A percentile compares a stretch with the other conserved stretches of the same genome.
phyloP scores from a whole-genome alignment of 139 green algal species.

The Tetraselmis chui region DNA sequence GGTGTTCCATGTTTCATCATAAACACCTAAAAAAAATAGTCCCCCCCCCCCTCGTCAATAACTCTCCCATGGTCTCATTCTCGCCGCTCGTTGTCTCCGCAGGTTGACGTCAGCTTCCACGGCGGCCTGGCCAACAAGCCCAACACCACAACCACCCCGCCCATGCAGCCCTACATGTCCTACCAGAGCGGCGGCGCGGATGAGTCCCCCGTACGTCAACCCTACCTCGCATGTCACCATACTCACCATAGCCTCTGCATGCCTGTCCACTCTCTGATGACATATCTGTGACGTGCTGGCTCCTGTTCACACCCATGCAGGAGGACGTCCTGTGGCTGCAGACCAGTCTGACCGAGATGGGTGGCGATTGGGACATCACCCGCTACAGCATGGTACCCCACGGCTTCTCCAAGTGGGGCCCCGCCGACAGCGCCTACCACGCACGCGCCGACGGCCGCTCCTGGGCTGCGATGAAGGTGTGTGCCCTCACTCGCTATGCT shows the following conservation, averaged over 20 bases:
- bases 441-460: background rate
- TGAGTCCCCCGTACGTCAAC: background rate
- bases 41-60: too few species aligned
- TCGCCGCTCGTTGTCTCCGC: background rate
- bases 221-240: too few species aligned
- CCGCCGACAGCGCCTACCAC: background rate
- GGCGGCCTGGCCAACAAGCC: background rate
- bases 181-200: background rate
- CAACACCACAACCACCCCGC: background rate
- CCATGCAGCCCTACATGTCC: background rate
- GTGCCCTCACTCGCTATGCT: background rate
- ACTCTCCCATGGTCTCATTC: too few species aligned
- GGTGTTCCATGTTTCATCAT: too few species aligned
- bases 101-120: background rate
- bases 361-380: background rate
- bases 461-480: background rate
- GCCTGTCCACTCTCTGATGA: background rate
- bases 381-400: background rate
- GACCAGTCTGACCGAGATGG: background rate
- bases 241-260: too few species aligned
- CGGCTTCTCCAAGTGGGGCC: background rate
- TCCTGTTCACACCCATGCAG: background rate
- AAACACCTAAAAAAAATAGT: too few species aligned
- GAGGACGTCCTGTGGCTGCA: background rate
- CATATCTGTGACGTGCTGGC: too few species aligned